phyloP scores from a whole-genome alignment of 2,329 filamentous ascomycete genomes.

The Exophiala dermatitidis region DNA sequence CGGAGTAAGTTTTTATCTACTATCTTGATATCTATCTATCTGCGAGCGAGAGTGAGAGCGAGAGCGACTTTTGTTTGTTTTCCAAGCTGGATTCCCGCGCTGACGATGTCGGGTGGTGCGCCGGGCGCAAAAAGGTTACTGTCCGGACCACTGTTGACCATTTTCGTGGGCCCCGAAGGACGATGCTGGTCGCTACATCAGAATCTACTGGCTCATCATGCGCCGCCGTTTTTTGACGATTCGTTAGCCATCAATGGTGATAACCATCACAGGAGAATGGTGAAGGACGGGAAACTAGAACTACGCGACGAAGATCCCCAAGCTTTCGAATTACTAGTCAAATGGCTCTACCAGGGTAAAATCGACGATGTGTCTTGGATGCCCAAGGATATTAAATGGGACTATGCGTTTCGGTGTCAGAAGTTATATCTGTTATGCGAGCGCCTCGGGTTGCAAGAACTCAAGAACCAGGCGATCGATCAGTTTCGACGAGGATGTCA shows the following conservation, averaged over 20 bases:
- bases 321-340: slow-evolving; percentile 49
- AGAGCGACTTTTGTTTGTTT: neutral
- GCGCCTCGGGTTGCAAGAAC: slow-evolving; percentile 44
- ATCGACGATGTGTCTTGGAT: slow-evolving; percentile 45
- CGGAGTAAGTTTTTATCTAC: slow-evolving; percentile 40
- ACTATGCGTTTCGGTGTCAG: slow-evolving; percentile 48
- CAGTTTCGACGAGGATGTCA: slow-evolving; percentile 46
- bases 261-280: slow-evolving; percentile 20
- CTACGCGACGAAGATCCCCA: slow-evolving; percentile 44
- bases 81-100: slow-evolving; percentile 9
- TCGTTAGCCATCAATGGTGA: slow-evolving; percentile 33
- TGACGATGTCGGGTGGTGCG: slow-evolving; percentile 7
- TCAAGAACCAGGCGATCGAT: slow-evolving; percentile 50
- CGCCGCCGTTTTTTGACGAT: slow-evolving; percentile 42
- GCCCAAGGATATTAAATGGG: slow-evolving; percentile 45
- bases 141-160: slow-evolving; percentile 46
- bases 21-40: slow-evolving; percentile 14
- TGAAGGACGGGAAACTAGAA: slow-evolving; percentile 37
- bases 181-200: slow-evolving; percentile 48
- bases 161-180: slow-evolving; percentile 44
- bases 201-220: slow-evolving; percentile 48
- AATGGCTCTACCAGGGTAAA: slow-evolving; percentile 51
- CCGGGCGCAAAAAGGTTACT: slow-evolving; percentile 38
- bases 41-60: neutral
- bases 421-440: slow-evolving; percentile 47